Base-by-base conservation (phyloP, 495 filamentous ascomycete genomes). In the Neurospora terricola region DNA sequence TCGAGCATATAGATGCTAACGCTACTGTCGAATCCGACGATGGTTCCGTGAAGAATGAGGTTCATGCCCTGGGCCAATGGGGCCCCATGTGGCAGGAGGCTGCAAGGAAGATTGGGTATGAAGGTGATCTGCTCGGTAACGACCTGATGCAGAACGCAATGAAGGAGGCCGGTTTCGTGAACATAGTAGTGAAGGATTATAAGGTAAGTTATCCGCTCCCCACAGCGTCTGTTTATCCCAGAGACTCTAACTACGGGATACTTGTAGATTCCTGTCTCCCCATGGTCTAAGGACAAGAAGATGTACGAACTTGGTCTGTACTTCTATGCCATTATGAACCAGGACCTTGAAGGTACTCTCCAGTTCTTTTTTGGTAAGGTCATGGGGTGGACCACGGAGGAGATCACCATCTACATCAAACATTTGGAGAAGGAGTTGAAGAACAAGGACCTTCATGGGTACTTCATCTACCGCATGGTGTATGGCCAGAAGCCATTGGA, bases 111-210 rank as follows among this genome's bases (percentile, higher is more conserved):
- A 68, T 77, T 2, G 78, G 77, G 7, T 71, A 70, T 34, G 34
- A 34, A 34, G 34, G 34, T 34, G 34, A 23, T 9, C 40, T 77
- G 73, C 21, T 72, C 7, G 59, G 71, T 1, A 76, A 80, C 5
- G 83, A 87, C 70, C 86, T 84, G 76, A 81, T 87, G 70, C 83
- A 85, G 38, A 87, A 86, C 37, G 79, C 80, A 4, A 92, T 94
- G 74, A 87, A 88, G 23, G 77, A 78, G 11, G 84, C 90, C 4
- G 84, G 92, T 71, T 86, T 85, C 69, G 83, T 84, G 1, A 89
- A 92, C 79, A 89, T 80, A 4, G 72, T 74, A 2, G 72, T 72
- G 16, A 76, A 69, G 36, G 74, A 76, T 66, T 69, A 79, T 14
- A 70, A 70, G 69, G 69, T 43, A 42, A 36, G 14, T 23, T 1